Conservation (phyloP, 345 rosid genomes). For the Orychophragmus violaceus region DNA sequence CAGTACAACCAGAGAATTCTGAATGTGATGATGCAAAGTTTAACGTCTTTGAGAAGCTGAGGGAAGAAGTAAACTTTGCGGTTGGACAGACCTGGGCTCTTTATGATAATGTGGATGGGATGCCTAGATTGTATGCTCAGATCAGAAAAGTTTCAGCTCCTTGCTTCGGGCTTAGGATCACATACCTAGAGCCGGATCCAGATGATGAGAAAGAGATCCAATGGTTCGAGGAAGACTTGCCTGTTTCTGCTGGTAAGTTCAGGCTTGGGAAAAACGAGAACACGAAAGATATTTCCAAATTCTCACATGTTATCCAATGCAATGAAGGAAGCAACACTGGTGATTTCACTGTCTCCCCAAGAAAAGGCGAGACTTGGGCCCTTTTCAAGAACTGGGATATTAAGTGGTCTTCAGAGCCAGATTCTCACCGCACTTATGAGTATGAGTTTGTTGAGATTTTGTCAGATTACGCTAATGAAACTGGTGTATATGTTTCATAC, state of each 20-base stretch:
- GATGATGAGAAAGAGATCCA: not conserved
- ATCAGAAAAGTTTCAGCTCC: conserved; percentile 35
- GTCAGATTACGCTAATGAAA: conserved; percentile 38
- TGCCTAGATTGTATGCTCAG: conserved; percentile 74
- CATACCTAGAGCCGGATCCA: conserved; percentile 59
- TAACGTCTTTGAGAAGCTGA: conserved; percentile 42
- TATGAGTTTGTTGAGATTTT: conserved; percentile 64
- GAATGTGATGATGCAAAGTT: not conserved
- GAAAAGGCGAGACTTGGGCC: conserved; percentile 31
- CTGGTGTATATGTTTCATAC: conserved; percentile 41
- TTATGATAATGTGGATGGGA: conserved; percentile 42
- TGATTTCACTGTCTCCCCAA: conserved; percentile 9
- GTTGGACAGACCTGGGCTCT: conserved; percentile 65
- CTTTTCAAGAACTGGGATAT: conserved; percentile 63
- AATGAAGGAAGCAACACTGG: not conserved
- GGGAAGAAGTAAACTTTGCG: conserved; percentile 39
- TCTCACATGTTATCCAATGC: conserved; percentile 5
- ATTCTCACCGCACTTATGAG: conserved; percentile 34
- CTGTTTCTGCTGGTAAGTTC: not conserved
- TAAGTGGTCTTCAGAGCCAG: conserved; percentile 38
- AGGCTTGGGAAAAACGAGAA: not conserved
- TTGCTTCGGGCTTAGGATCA: conserved; percentile 41
- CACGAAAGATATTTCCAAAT: not conserved
- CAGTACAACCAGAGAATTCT: not conserved
- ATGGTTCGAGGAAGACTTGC: not conserved